phyloP scores from a whole-genome alignment of 2,329 filamentous ascomycete species.

The Pleurostoma richardsiae region DNA sequence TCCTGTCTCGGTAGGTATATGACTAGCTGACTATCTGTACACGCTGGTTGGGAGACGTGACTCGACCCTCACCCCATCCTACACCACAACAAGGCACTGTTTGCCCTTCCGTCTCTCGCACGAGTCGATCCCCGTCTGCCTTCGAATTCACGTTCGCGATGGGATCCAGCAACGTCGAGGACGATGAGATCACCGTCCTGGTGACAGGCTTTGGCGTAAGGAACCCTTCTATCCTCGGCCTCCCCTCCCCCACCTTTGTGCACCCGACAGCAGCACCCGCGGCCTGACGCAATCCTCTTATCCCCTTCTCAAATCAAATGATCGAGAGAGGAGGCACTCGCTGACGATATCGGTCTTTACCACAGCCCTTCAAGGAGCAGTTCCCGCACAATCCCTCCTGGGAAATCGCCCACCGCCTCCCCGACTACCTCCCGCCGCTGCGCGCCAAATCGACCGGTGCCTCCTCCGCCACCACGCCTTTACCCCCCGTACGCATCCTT shows the following conservation, averaged over 20 bases:
- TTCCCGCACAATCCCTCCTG: constrained; percentile 75
- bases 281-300: not conserved
- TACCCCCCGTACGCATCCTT: constrained; percentile 54
- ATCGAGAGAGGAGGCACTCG: too few relatives aligned
- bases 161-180: constrained; percentile 19
- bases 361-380: constrained; percentile 68
- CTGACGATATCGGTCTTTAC: too few relatives aligned
- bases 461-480: constrained; percentile 20
- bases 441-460: constrained; percentile 32
- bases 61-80: too few relatives aligned
- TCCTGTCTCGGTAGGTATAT: too few relatives aligned
- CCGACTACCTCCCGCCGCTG: constrained; percentile 53
- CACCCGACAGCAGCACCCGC: constrained; percentile 1
- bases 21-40: too few relatives aligned
- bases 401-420: constrained; percentile 69
- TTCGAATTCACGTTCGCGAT: constrained; percentile 6
- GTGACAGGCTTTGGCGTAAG: constrained; percentile 59
- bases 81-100: too few relatives aligned
- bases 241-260: constrained; percentile 1
- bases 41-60: too few relatives aligned
- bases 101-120: too few relatives aligned
- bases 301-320: not conserved
- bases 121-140: too few relatives aligned
- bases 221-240: constrained; percentile 9
- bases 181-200: constrained; percentile 51